Evolutionary conservation across 2,329 filamentous ascomycete species (phyloP).

Genomic region (Penicillium sp.): DNA sequence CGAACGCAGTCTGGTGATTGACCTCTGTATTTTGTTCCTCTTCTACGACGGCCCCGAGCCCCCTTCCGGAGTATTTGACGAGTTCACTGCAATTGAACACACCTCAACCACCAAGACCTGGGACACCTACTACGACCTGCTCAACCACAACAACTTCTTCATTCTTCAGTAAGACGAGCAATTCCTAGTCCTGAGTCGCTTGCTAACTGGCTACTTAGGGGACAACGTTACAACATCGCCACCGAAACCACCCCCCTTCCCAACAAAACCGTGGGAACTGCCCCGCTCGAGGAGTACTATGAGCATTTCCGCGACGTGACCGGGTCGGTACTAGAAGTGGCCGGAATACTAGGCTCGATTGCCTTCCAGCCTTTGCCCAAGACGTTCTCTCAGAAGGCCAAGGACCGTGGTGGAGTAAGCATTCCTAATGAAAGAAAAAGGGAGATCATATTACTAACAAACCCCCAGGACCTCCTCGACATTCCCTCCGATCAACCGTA

Average conservation of each 20-base stretch:
- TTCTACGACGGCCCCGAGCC: constrained; percentile 60
- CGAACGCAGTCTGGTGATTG: constrained; percentile 46
- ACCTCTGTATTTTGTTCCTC: constrained; percentile 60
- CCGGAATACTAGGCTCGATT: constrained; percentile 31
- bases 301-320: constrained; percentile 34
- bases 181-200: background rate
- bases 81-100: constrained; percentile 51
- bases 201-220: constrained; percentile 17
- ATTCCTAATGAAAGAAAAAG: background rate
- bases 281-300: constrained; percentile 31
- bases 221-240: constrained; percentile 40
- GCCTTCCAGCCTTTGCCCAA: constrained; percentile 38
- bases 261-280: constrained; percentile 25
- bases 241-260: constrained; percentile 40
- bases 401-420: constrained; percentile 36
- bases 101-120: constrained; percentile 48
- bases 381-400: constrained; percentile 32
- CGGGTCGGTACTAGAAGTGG: constrained; percentile 24
- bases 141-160: constrained; percentile 43
- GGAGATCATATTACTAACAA: background rate
- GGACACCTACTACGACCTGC: constrained; percentile 46
- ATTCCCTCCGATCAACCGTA: constrained; percentile 41
- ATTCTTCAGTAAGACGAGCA: constrained; percentile 23
- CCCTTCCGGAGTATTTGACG: constrained; percentile 54
- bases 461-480: constrained; percentile 37